Evolutionary conservation across 352 stramenopile genomes (phyloP).

Genomic region (Globisporangium ultimum): DNA sequence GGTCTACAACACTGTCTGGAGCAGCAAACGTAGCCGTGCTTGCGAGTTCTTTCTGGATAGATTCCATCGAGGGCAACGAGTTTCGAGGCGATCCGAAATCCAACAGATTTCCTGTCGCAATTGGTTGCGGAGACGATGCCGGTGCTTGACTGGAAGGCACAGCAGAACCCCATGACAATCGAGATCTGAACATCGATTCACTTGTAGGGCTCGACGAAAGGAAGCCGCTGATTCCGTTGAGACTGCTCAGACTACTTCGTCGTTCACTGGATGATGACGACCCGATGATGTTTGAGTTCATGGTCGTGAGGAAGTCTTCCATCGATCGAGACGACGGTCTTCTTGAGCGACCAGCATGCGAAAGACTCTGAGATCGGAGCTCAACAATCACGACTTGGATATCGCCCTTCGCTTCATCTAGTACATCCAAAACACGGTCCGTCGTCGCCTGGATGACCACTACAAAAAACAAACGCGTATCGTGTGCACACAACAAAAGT

Average conservation of each 20-base stretch:
- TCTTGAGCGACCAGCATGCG: constrained; percentile 31
- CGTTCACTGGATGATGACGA: constrained; percentile 8
- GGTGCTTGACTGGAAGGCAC: not conserved
- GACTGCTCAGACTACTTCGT: not conserved
- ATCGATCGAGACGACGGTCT: constrained; percentile 58
- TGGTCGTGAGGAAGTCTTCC: constrained; percentile 61
- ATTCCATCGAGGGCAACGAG: constrained; percentile 19
- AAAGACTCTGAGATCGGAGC: constrained; percentile 55
- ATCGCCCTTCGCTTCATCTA: constrained; percentile 75
- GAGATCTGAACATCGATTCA: constrained; percentile 8
- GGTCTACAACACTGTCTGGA: constrained; percentile 19
- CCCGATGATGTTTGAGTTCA: constrained; percentile 48
- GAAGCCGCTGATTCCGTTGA: constrained; percentile 25
- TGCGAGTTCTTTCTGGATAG: not conserved
- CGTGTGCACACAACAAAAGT: not conserved
- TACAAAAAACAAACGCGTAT: constrained; percentile 16
- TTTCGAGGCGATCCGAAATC: constrained; percentile 12
- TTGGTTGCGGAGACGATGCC: not conserved
- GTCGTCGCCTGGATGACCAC: constrained; percentile 78
- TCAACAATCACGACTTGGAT: constrained; percentile 52
- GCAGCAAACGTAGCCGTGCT: constrained; percentile 3
- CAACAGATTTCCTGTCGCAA: constrained; percentile 10
- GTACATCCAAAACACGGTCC: constrained; percentile 55
- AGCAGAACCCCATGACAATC: constrained; percentile 13
- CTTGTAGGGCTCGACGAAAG: constrained; percentile 31